Evolutionary conservation across 1,284 basidiomycete genomes (phyloP).

Genomic region (Erythrobasidium hasegawianum): DNA sequence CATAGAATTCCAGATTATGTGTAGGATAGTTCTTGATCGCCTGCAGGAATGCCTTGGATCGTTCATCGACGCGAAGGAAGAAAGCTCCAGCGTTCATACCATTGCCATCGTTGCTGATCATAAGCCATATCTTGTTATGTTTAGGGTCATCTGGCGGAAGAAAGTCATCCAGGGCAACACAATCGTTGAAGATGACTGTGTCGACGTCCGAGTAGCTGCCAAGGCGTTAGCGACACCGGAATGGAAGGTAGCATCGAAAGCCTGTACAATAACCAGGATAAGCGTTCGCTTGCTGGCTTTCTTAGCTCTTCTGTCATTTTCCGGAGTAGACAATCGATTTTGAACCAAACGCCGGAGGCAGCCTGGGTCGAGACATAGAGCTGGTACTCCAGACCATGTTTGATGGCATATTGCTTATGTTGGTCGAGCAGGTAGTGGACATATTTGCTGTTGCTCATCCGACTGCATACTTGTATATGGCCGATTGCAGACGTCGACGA

Average conservation of each 20-base stretch:
- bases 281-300: neutral
- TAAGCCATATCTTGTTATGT: neutral
- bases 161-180: neutral
- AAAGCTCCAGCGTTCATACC: constrained; percentile 7
- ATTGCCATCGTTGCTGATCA: neutral
- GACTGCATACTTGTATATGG: neutral
- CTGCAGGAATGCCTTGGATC: neutral
- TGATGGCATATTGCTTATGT: neutral
- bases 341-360: neutral
- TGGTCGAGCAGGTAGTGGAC: neutral
- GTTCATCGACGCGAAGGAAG: constrained; percentile 1
- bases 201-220: constrained; percentile 5
- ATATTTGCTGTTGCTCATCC: neutral
- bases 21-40: neutral
- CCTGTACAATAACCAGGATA: constrained; percentile 10
- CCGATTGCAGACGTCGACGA: neutral
- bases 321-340: neutral
- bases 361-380: neutral
- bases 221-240: no score
- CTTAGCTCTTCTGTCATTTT: neutral
- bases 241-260: neutral
- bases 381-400: neutral
- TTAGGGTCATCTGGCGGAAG: neutral
- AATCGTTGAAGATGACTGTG: constrained; percentile 5
- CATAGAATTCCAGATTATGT: neutral